Evolutionary conservation across 768 basidiomycete species (phyloP).

Genomic region (Calocybe gangraenosa): DNA sequence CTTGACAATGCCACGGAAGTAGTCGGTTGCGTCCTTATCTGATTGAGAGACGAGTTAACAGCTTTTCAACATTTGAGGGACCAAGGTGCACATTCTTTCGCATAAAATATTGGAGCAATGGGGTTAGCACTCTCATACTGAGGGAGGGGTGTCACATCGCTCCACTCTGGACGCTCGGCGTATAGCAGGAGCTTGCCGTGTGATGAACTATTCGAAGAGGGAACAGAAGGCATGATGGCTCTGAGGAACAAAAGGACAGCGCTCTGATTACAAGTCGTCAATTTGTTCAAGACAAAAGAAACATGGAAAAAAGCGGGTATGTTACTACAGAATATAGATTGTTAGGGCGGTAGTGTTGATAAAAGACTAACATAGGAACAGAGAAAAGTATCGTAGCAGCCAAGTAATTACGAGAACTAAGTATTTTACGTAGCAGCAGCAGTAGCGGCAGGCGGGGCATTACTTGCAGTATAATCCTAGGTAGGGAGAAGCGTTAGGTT

Average conservation of each 20-base stretch:
- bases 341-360: no score
- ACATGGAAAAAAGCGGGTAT: conserved; percentile 4
- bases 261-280: background rate
- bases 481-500: conserved; percentile 5
- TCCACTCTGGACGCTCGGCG: conserved; percentile 68
- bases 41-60: conserved; percentile 2
- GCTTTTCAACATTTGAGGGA: background rate
- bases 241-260: conserved; percentile 2
- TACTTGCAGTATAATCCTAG: conserved; percentile 69
- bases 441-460: conserved; percentile 40
- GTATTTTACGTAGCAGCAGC: conserved; percentile 22
- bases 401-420: conserved; percentile 10
- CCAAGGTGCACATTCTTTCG: conserved; percentile 68
- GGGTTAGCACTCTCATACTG: conserved; percentile 80
- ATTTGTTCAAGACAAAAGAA: background rate
- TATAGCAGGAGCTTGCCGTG: conserved; percentile 35
- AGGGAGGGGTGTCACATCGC: conserved; percentile 70
- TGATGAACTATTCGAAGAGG: conserved; percentile 3
- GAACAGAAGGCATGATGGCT: conserved; percentile 10
- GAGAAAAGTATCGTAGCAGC: conserved; percentile 15
- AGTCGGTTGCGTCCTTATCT: conserved; percentile 94
- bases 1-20: conserved; percentile 83
- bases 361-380: conserved; percentile 9
- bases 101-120: conserved; percentile 91
- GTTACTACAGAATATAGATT: conserved; percentile 1